phyloP scores from a whole-genome alignment of 805 yeast genomes.

The Priceomyces medius region DNA sequence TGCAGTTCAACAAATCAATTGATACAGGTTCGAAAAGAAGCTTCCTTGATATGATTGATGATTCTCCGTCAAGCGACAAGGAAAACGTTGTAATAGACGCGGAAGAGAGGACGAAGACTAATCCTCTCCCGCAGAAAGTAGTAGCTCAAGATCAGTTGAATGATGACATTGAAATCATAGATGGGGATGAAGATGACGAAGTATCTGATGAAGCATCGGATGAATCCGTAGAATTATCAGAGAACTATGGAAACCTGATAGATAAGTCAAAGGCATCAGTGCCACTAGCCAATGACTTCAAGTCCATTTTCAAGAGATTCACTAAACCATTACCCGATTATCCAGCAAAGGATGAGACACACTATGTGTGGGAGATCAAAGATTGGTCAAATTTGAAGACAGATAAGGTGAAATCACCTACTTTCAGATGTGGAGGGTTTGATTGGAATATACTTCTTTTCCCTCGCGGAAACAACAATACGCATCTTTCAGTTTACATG shows the following conservation, averaged over 20 bases:
- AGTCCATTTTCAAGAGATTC: slow-evolving; percentile 25
- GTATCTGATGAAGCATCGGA: slow-evolving; percentile 5
- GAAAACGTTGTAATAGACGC: slow-evolving; percentile 11
- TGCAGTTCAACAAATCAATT: slow-evolving; percentile 6
- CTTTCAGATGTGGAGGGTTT: slow-evolving; percentile 57
- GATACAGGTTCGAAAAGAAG: slow-evolving; percentile 10
- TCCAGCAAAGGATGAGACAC: slow-evolving; percentile 33
- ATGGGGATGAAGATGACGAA: slow-evolving; percentile 11
- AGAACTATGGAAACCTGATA: slow-evolving; percentile 2
- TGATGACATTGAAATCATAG: slow-evolving; percentile 11
- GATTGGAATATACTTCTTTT: slow-evolving; percentile 73
- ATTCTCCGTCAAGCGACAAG: slow-evolving; percentile 11
- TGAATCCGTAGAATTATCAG: slow-evolving; percentile 2
- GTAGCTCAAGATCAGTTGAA: slow-evolving; percentile 5
- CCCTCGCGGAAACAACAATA: slow-evolving; percentile 68
- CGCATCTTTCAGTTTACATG: slow-evolving; percentile 65
- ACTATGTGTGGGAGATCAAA: slow-evolving; percentile 50
- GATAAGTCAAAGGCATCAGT: slow-evolving; percentile 3
- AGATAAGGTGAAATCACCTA: slow-evolving; percentile 46
- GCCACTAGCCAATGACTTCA: slow-evolving; percentile 33
- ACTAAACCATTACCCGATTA: slow-evolving; percentile 42
- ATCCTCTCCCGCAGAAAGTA: slow-evolving; percentile 1
- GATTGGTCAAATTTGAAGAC: slow-evolving; percentile 46
- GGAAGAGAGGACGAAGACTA: slow-evolving; percentile 7
- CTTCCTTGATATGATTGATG: slow-evolving; percentile 11